Base-by-base conservation (phyloP, 2,329 filamentous ascomycete genomes). In the Penicillium occitanis region DNA sequence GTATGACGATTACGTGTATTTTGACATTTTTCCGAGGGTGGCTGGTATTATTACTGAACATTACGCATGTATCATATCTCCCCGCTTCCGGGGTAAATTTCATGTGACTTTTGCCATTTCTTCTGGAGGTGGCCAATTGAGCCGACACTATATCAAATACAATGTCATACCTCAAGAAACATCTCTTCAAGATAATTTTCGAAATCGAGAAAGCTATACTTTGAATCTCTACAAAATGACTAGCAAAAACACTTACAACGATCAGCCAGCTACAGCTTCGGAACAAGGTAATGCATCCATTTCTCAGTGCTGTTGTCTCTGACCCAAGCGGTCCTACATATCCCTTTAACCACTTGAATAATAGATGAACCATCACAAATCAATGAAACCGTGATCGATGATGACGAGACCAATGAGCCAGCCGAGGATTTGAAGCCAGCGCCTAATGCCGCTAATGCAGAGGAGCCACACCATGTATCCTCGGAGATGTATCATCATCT, bases 401-500 rank as follows among this genome's bases (percentile, higher is more conserved):
- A 30, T 46, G 35, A 42, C 14, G 40, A 46, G 22, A 13, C 6
- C 28, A 17, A 30, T 44, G 57, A 60, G 11, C 53, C 11, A 30
- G 33, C n/a, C 30, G 57, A 60, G 13, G 57, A n/a, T 30, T 22
- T 60, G 33, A 64, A 58, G 30, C n/a, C 62, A 59, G 48, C 11
- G n/a, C 35, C 48, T 5, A 22, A 46, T 28, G 30, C 14, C 11
- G 33, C 48, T 5, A 22, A 46, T 28, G 30, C 14, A 5, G 33
- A 40, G n/a, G 33, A 37, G 8, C 13, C 33, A 10, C 53, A 57
- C 11, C 53, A 57, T 17, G 73, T 25, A 30, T 58, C 60, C 44
- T 69, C 71, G 5, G 69, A 73, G 25, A 25, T 75, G 19, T 71
- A 72, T 33, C 74, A 78, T 69, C 71, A 73, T 66, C 74, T 77